Evolutionary conservation across 2,329 filamentous ascomycete species (phyloP).

Genomic region (Ophiostoma ips): DNA sequence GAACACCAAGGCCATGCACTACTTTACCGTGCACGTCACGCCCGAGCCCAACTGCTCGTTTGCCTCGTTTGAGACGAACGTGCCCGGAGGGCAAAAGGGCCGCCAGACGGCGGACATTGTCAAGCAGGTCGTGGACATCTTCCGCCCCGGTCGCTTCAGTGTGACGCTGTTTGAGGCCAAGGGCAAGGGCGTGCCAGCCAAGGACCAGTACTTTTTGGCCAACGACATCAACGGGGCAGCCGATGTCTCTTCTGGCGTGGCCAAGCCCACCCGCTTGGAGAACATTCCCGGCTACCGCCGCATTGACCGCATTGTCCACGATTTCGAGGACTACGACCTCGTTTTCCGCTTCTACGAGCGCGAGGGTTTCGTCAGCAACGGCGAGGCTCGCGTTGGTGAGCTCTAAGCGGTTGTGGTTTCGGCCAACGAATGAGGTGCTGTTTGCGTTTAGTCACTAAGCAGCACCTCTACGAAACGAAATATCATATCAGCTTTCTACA

Average conservation of each 20-base stretch:
- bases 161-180: constrained; percentile 95
- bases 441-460: too few relatives aligned
- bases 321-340: constrained; percentile 92
- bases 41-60: constrained; percentile 96
- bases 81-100: constrained; percentile 75
- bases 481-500: too few relatives aligned
- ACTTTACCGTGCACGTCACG: constrained; percentile 97
- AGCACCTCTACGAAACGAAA: too few relatives aligned
- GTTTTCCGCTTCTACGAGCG: constrained; percentile 95
- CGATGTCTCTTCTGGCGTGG: constrained; percentile 18
- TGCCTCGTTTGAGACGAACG: constrained; percentile 96
- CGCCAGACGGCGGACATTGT: constrained; percentile 83
- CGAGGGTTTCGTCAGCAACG: constrained; percentile 55
- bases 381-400: constrained; percentile 41
- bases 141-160: constrained; percentile 94
- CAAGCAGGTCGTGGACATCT: constrained; percentile 87
- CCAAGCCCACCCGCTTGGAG: constrained; percentile 48
- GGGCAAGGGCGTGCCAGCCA: constrained; percentile 17
- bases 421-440: too few relatives aligned
- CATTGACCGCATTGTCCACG: constrained; percentile 89
- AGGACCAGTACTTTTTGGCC: constrained; percentile 16
- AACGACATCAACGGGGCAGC: constrained; percentile 4
- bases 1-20: constrained; percentile 39
- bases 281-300: constrained; percentile 73
- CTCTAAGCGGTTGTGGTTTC: background rate